Evolutionary conservation across 306 rosid species (phyloP), one percentile per base, ranked within the genome.

Genomic region (Ammopiptanthus mongolicus): DNA sequence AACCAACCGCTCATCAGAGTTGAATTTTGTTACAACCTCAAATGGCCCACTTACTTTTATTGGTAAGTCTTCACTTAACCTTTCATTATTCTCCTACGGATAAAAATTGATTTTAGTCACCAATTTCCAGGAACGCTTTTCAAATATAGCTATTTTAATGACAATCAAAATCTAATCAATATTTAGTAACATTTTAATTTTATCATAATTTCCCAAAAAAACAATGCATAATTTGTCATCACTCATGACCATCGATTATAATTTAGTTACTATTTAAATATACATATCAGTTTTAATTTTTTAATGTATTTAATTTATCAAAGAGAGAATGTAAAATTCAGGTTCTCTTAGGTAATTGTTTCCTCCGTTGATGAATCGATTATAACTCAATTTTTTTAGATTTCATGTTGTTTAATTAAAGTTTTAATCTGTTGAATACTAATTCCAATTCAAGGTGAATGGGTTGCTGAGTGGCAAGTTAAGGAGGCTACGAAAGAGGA

Each of bases 391-490:
- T 29, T 29, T 29, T 29, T 29, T 29, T 4, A 1, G 33, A 29
- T 34, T 34, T 34, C 4, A 34, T 34, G 39, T 34, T 34, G 39
- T 34, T 5, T 34, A 34, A 34, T 34, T 34, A 34, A 34, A 34
- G 39, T 34, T 34, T 34, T 8, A 34, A 64, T 10, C 41, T 52
- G 2, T 46, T 51, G 2, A 12, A 55, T 29, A 8, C 31, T 8
- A 34, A 21, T 17, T 74, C 14, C 0, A 50, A 60, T 28, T 52
- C 17, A 78, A 92, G 96, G 96, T 25, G 97, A 92, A 78, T 90
- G 96, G 96, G 93, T 87, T 18, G 88, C 91, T 28, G 92, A 87
- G 56, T 92, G 97, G 97, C 29, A 80, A 57, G 88, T 88, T 1
- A 21, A 55, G 1, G 83, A 31, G 0, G 87, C 96, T 44, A 50